phyloP scores from a whole-genome alignment of 192 early-diverging fungal species.

The Coemansia reversa region DNA sequence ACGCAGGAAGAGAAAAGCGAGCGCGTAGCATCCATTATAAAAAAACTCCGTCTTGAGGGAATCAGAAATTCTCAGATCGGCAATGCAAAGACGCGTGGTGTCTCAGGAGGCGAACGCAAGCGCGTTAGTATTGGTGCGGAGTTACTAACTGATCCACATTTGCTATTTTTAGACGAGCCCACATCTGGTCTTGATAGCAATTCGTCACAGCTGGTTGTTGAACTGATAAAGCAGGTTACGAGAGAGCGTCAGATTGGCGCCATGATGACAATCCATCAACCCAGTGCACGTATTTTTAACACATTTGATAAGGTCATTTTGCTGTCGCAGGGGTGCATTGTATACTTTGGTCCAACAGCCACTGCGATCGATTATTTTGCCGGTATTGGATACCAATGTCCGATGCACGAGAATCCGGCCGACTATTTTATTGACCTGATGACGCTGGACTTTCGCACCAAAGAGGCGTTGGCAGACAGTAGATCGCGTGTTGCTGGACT shows the following conservation, averaged over 20 bases:
- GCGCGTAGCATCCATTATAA: slow-evolving; percentile 62
- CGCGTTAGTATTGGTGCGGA: slow-evolving; percentile 51
- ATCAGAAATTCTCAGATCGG: slow-evolving; percentile 58
- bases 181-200: slow-evolving; percentile 70
- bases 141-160: slow-evolving; percentile 56
- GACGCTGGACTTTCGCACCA: slow-evolving; percentile 52
- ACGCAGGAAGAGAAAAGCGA: slow-evolving; percentile 50
- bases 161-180: slow-evolving; percentile 59
- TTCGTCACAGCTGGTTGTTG: slow-evolving; percentile 62
- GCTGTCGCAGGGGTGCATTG: slow-evolving; percentile 60
- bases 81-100: slow-evolving; percentile 43
- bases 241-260: slow-evolving; percentile 61
- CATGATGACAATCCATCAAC: slow-evolving; percentile 90
- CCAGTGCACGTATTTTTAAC: slow-evolving; percentile 75
- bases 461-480: slow-evolving; percentile 30
- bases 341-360: slow-evolving; percentile 60
- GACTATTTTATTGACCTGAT: slow-evolving; percentile 69
- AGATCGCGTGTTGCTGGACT: slow-evolving; percentile 41
- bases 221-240: slow-evolving; percentile 60
- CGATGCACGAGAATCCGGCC: slow-evolving; percentile 67
- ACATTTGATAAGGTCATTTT: slow-evolving; percentile 80
- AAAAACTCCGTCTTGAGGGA: slow-evolving; percentile 62
- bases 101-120: slow-evolving; percentile 59
- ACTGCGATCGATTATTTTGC: slow-evolving; percentile 51
- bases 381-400: slow-evolving; percentile 59